A percentile compares a stretch with the other conserved stretches of the same genome.
phyloP scores from a whole-genome alignment of 768 basidiomycete genomes.

The Mrakia blollopis region DNA sequence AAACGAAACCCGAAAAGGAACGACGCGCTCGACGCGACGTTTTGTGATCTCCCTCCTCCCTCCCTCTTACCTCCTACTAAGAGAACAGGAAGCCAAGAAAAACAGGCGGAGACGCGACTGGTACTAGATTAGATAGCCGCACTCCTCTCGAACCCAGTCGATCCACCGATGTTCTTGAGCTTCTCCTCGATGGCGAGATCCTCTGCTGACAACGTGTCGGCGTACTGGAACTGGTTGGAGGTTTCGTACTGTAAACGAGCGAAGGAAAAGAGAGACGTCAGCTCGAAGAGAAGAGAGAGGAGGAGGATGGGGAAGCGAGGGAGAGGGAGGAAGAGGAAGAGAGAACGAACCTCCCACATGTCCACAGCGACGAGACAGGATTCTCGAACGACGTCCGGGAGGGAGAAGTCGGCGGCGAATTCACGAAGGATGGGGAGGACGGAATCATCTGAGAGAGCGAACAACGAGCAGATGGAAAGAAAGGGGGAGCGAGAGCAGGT shows the following conservation, averaged over 20 bases:
- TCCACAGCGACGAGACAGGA: conserved; percentile 95
- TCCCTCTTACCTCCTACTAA: too few species aligned
- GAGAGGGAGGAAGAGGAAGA: not conserved
- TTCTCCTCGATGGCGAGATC: not conserved
- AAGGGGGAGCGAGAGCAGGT: not conserved
- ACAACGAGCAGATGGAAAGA: not conserved
- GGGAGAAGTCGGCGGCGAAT: conserved; percentile 71
- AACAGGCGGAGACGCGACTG: too few species aligned
- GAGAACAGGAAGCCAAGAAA: too few species aligned
- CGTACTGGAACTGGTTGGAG: conserved; percentile 63
- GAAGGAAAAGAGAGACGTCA: not conserved
- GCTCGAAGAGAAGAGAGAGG: not conserved
- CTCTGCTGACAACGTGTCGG: conserved; percentile 18
- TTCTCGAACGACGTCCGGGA: conserved; percentile 84
- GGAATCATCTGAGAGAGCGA: conserved; percentile 54
- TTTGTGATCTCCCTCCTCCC: too few species aligned
- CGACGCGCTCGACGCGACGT: too few species aligned
- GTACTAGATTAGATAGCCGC: conserved; percentile 15
- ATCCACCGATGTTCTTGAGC: conserved; percentile 24
- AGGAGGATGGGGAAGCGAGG: too few species aligned
- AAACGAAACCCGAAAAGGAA: too few species aligned
- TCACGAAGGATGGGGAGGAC: conserved; percentile 80
- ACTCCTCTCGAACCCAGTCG: conserved; percentile 28
- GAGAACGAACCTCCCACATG: conserved; percentile 68
- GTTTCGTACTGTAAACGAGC: conserved; percentile 61